A percentile compares a stretch with the other conserved stretches of the same genome.
phyloP scores from a whole-genome alignment of 352 stramenopile genomes.

The Phytophthora pseudosyringae region DNA sequence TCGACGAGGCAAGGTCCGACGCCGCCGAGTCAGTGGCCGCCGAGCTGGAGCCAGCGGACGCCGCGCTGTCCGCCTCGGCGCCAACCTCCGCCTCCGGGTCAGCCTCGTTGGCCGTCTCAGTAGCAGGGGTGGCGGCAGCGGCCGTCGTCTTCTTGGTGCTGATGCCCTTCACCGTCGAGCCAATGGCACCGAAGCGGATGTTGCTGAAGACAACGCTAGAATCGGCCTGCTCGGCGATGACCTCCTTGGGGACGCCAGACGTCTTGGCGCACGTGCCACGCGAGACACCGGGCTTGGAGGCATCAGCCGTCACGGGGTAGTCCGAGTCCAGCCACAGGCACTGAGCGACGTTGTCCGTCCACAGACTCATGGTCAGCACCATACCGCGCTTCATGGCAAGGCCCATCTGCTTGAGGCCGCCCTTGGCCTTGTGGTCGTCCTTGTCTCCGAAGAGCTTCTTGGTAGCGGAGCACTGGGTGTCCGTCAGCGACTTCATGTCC shows the following conservation, averaged over 20 bases:
- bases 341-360: slow-evolving; percentile 58
- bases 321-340: slow-evolving; percentile 69
- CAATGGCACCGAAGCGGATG: slow-evolving; percentile 56
- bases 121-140: slow-evolving; percentile 4
- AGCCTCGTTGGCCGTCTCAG: slow-evolving; percentile 19
- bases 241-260: slow-evolving; percentile 43
- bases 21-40: no score
- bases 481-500: slow-evolving; percentile 31
- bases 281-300: slow-evolving; percentile 45
- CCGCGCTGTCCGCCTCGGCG: slow-evolving; percentile 9
- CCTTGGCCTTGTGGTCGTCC: slow-evolving; percentile 50
- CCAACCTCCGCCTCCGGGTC: slow-evolving; percentile 11
- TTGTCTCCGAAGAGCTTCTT: slow-evolving; percentile 47
- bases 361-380: slow-evolving; percentile 73
- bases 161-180: slow-evolving; percentile 41
- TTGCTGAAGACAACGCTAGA: slow-evolving; percentile 57
- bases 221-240: slow-evolving; percentile 48
- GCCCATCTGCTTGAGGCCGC: slow-evolving; percentile 46
- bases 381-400: slow-evolving; percentile 54
- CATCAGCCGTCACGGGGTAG: slow-evolving; percentile 46
- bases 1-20: no score
- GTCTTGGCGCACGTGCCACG: slow-evolving; percentile 57
- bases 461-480: slow-evolving; percentile 24
- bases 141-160: slow-evolving; percentile 17
- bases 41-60: no score